Base-by-base conservation (phyloP, 805 yeast species). In the Candida chauliodis region DNA sequence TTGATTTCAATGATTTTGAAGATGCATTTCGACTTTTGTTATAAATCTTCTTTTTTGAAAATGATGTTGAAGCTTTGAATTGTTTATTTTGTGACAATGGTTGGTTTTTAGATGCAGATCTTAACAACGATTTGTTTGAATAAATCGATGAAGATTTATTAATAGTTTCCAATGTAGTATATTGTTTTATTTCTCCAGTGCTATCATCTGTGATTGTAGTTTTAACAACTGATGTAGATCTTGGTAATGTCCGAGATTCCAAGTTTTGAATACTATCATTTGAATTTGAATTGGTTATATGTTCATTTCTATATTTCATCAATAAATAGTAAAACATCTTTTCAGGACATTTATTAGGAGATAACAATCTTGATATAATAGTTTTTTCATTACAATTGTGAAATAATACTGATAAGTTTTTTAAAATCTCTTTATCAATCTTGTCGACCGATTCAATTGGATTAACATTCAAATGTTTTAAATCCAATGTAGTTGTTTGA, bases 271-370 rank as follows among this genome's bases (percentile, higher is more conserved):
- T 26, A n/a, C 53, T 52, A 25, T 48, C 55, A 24, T 55, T 61
- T 6, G 45, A 41, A 16, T 33, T 25, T n/a, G 44, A 43, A 2
- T 16, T 23, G 30, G 58, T 40, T 7, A 64, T 52, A 49, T 84
- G 91, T 41, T 83, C 89, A 45, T 76, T 77, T 45, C 93, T 71
- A 58, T 87, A 88, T 47, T 84, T 76, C 67, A 79, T 66, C 45
- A 87, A 66, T 30, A 88, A 61, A 47, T 84, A 84, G 61, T 87
- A 87, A 51, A 87, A 82, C 32, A 87, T 79, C 67, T 87, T 87
- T 50, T 87, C 95, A 1, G 89, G 73, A 50, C 79, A 82, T 18
- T 82, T 77, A 18, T 71, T 76, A 1, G 74, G 64, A 8, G 78
- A 69, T 30, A 75, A 53, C 32, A 88, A 66, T 46, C 76, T 74